These are phyloP conservation scores for Pseudognaphalium luteoalbum DNA, from an alignment of 129 eudicot species.

Conservation along the genomic window DNA sequence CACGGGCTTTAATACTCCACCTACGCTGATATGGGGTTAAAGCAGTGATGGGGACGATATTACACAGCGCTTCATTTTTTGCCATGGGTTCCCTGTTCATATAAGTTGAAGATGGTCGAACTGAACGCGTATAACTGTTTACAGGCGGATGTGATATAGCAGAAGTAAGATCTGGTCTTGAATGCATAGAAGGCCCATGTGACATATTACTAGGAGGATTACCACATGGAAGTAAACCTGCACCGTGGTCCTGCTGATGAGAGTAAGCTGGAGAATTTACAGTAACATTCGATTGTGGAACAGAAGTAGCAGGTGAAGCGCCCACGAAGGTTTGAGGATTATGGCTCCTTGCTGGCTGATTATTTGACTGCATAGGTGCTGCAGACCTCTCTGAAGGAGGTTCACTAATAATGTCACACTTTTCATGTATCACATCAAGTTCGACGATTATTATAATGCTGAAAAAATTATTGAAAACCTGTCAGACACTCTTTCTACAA, in stretches of 20 bases:
- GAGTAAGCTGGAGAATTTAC: constrained; percentile 32
- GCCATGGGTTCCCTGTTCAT: constrained; percentile 79
- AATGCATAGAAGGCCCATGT: not conserved
- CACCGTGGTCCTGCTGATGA: constrained; percentile 34
- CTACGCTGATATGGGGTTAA: constrained; percentile 86
- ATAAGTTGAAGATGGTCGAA: constrained; percentile 65
- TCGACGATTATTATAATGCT: constrained; percentile 54
- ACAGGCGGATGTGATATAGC: constrained; percentile 45
- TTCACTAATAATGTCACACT: constrained; percentile 58
- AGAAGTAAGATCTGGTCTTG: constrained; percentile 6
- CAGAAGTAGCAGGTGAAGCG: constrained; percentile 32
- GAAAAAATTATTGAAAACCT: constrained; percentile 23
- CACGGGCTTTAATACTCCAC: constrained; percentile 95
- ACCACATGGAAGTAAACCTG: constrained; percentile 41
- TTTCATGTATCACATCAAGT: constrained; percentile 48
- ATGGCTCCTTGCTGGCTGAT: constrained; percentile 38
- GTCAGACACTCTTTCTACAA: not conserved
- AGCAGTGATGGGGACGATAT: constrained; percentile 73
- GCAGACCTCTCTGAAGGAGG: constrained; percentile 39
- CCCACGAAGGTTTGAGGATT: constrained; percentile 34
- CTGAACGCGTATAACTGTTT: constrained; percentile 48
- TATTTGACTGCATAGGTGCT: constrained; percentile 38
- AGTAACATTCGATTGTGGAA: constrained; percentile 36
- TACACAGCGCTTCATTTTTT: constrained; percentile 61
- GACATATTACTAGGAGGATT: not conserved